Evolutionary conservation across 192 early-diverging fungal species (phyloP), one percentile per base, ranked within the genome.

Genomic region (Coemansia pectinata): DNA sequence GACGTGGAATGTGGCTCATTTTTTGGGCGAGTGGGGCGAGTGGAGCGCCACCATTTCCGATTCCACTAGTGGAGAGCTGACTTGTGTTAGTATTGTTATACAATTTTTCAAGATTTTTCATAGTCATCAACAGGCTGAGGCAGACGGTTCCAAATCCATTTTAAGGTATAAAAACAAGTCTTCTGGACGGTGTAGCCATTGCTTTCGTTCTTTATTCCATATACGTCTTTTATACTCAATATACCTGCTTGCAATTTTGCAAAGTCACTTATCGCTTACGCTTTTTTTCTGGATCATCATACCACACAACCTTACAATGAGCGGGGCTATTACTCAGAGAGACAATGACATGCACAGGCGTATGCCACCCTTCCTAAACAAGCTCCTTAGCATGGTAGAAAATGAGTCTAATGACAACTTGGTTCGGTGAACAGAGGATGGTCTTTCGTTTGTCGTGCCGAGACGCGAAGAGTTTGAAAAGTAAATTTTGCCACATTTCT

Each of bases 321-420:
- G 69, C 40, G 73, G 68, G 27, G 39, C 69, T 27, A 66, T 77
- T 50, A 47, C 66, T 12, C 74, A 74, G 40, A 65, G 79, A 42
- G 65, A 34, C 21, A 71, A 60, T 71, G 72, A 64, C 66, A 21
- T 79, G 34, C 77, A 79, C 62, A 62, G 80, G 14, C 75, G 78
- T 76, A 73, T 83, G 27, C 77, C 96, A 3, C 93, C 94, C 2
- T 98, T 98, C 72, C 76, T 98, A 12, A 96, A 92, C 80, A 98
- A 98, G 72, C 88, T 98, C 10, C 96, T 94, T 73, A 94, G 91
- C 70, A 98, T 98, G 95, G 97, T 99, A 1, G 84, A 87, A 59
- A 95, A 97, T 75, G 84, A 86, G 31, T 70, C 81, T n/a, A 90
- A 91, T 38, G 90, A 97, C 77, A 87, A 90, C 39, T 74, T 96